Evolutionary conservation across 331 rosid genomes (phyloP), one percentile per base, ranked within the genome.

Genomic region (Stylosanthes scabra): DNA sequence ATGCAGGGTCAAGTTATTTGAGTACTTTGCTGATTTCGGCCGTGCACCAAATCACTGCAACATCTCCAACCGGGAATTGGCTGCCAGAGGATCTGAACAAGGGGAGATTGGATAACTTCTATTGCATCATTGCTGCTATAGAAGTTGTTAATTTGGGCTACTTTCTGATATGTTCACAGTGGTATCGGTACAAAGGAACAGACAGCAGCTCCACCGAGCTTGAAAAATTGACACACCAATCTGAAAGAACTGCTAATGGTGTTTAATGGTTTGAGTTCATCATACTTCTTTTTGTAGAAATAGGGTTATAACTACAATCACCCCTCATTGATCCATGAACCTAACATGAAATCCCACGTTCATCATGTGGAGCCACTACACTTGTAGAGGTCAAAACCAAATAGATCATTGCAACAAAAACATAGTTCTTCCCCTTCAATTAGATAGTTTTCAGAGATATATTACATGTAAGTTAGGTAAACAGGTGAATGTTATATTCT

Each of bases 21-120:
- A 86, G 92, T 63, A 78, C 91, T 46, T 39, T 84, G 20, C 74
- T 91, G 79, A 82, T 93, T 63, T 80, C 98, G 5, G 29, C 82
- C 11, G 70, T 82, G 4, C 96, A 89, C 63, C 70, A 20, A 1
- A 10, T 72, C 9, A 87, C 96, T 0, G 51, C 56, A 3, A 74
- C 71, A 9, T 81, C 89, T 2, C 44, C 63, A 3, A 56, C 70
- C 8, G 96, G 96, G 51, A 81, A 80, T 66, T 93, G 98, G 98
- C 29, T 93, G 71, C 85, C 92, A 0, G 93, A 89, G 78, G 97
- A 93, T 86, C 91, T 93, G 9, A 93, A 89, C 81, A 70, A 79
- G 65, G 97, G 92, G 13, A 89, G 84, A 41, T 82, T 93, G 86
- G 98, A 93, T 69, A 82, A 80, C 71, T 91, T 86, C 74, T 93